A percentile compares a stretch with the other conserved stretches of the same genome.
These are phyloP conservation scores for Barnettozyma sucrosica DNA, from an alignment of 805 yeast species.

Conservation along the genomic window DNA sequence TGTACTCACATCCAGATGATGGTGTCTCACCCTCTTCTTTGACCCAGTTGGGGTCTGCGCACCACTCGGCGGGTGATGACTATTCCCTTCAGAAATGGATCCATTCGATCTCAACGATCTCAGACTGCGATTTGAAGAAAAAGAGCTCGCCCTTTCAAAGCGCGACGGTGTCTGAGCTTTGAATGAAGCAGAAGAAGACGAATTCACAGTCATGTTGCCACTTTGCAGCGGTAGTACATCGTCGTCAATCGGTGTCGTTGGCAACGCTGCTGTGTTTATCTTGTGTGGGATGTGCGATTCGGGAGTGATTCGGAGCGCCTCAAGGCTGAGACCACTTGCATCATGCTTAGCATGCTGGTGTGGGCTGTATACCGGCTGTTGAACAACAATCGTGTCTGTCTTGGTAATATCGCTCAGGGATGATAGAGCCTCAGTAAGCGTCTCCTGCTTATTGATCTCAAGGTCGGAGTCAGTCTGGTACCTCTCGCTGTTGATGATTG, in stretches of 20 bases:
- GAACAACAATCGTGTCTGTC: neutral
- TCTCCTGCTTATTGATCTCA: neutral
- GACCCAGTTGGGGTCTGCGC: conserved; percentile 3
- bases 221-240: neutral
- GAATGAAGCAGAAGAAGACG: neutral
- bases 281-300: neutral
- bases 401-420: neutral
- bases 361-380: neutral
- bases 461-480: neutral
- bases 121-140: conserved; percentile 6
- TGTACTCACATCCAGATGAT: conserved; percentile 22
- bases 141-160: conserved; percentile 8
- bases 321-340: neutral
- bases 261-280: neutral
- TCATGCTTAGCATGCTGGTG: neutral
- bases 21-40: conserved; percentile 17
- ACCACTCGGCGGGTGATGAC: conserved; percentile 1
- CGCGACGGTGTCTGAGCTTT: neutral
- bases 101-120: conserved; percentile 12
- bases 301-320: neutral
- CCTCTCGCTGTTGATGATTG: neutral
- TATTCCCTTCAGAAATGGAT: conserved; percentile 2
- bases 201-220: neutral
- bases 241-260: neutral
- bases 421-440: neutral